These are phyloP conservation scores for Galeopsis tetrahit DNA, from an alignment of 257 asterid genomes.

Conservation along the genomic window DNA sequence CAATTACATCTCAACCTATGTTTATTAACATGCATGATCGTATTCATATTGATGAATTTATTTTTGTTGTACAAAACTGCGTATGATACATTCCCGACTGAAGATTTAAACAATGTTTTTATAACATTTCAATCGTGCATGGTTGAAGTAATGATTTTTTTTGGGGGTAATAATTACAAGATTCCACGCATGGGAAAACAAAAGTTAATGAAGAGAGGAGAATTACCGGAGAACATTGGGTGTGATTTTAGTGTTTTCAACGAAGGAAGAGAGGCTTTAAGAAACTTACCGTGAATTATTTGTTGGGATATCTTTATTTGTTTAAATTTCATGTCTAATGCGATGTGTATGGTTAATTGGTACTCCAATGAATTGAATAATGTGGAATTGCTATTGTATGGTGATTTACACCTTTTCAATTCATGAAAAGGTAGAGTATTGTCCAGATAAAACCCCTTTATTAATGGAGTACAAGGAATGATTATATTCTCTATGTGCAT, in stretches of 20 bases:
- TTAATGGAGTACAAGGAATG: too few relatives aligned
- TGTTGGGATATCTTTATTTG: too few relatives aligned
- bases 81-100: neutral
- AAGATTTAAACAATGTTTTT: neutral
- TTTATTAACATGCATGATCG: neutral
- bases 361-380: too few relatives aligned
- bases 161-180: neutral
- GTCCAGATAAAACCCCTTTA: too few relatives aligned
- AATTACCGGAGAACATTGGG: neutral
- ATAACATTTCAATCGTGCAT: neutral
- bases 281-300: too few relatives aligned
- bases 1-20: neutral
- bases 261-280: neutral
- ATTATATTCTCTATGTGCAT: too few relatives aligned
- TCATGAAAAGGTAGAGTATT: too few relatives aligned
- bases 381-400: too few relatives aligned
- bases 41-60: neutral
- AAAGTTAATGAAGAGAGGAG: neutral
- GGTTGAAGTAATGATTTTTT: neutral
- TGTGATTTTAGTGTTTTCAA: neutral
- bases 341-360: too few relatives aligned
- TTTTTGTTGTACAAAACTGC: neutral
- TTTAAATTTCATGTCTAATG: too few relatives aligned
- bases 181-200: neutral
- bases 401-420: too few relatives aligned